Percentiles rank a stretch among this genome's conserved stretches.
Conservation (phyloP, 2,329 filamentous ascomycete genomes). For the Didymella keratinophila region DNA sequence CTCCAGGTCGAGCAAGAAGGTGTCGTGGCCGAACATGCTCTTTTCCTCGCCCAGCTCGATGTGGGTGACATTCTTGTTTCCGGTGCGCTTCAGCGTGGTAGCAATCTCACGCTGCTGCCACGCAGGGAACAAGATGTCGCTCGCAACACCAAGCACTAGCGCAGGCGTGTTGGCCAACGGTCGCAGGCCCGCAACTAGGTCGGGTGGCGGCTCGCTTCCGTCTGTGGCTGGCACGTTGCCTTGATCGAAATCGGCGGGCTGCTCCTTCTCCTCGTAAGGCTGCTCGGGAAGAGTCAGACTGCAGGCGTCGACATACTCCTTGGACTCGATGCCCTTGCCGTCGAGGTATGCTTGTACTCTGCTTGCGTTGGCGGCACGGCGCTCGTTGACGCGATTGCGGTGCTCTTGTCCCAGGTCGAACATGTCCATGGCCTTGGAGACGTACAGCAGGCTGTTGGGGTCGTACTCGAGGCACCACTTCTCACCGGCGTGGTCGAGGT, state of each 20-base stretch:
- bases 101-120: constrained; percentile 98
- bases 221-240: constrained; percentile 42
- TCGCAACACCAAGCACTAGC: constrained; percentile 91
- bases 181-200: constrained; percentile 79
- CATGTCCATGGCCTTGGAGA: constrained; percentile 98
- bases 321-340: constrained; percentile 36
- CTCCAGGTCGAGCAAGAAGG: constrained; percentile 90
- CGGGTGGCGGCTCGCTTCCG: constrained; percentile 70
- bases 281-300: constrained; percentile 81
- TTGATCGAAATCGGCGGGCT: constrained; percentile 45
- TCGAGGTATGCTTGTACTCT: constrained; percentile 61
- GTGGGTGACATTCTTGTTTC: constrained; percentile 84
- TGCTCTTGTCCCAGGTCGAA: constrained; percentile 85
- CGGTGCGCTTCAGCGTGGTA: constrained; percentile 76
- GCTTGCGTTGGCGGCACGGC: constrained; percentile 68
- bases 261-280: constrained; percentile 87
- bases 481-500: constrained; percentile 96
- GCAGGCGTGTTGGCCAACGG: constrained; percentile 78
- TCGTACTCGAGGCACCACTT: constrained; percentile 98
- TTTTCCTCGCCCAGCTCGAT: constrained; percentile 93
- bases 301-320: constrained; percentile 63
- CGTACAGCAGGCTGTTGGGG: constrained; percentile 91
- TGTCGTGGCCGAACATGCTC: constrained; percentile 95
- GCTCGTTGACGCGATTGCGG: constrained; percentile 68
- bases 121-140: constrained; percentile 94